Conservation (phyloP, 2,329 filamentous ascomycete genomes). For the Neofusicoccum laricinum region DNA sequence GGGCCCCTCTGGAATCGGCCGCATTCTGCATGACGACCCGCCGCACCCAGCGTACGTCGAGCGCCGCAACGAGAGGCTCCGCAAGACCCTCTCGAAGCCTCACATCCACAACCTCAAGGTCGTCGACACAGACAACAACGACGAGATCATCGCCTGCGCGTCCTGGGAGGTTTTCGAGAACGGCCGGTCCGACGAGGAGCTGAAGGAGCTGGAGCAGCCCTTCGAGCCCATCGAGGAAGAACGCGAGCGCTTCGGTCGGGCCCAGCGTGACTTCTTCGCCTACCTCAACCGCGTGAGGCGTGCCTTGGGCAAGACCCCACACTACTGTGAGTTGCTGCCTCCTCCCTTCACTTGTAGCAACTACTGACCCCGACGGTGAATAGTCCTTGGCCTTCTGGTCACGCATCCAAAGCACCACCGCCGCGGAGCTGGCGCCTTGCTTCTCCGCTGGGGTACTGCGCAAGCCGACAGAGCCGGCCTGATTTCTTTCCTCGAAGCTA, state of each 20-base stretch:
- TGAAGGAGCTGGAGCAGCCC: slow-evolving; percentile 12
- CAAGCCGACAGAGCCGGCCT: slow-evolving; percentile 34
- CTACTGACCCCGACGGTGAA: slow-evolving; percentile 27
- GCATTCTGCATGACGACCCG: slow-evolving; percentile 23
- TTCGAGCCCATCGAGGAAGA: slow-evolving; percentile 11
- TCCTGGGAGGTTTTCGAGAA: slow-evolving; percentile 8
- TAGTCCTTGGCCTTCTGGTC: slow-evolving; percentile 13
- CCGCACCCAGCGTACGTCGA: slow-evolving; percentile 21
- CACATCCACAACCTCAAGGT: slow-evolving; percentile 22
- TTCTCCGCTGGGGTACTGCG: slow-evolving; percentile 14
- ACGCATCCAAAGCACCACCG: slow-evolving; percentile 15
- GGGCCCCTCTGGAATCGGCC: slow-evolving; percentile 23
- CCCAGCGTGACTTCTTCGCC: not conserved
- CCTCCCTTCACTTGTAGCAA: not conserved
- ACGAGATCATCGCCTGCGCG: slow-evolving; percentile 19
- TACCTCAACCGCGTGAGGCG: not conserved
- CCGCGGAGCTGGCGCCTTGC: slow-evolving; percentile 9
- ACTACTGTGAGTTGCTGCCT: slow-evolving; percentile 9
- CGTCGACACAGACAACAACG: slow-evolving; percentile 16
- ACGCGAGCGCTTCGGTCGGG: not conserved
- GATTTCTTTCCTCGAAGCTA: slow-evolving; percentile 40
- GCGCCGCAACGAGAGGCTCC: slow-evolving; percentile 24
- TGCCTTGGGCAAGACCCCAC: slow-evolving; percentile 5
- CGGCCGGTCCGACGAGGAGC: slow-evolving; percentile 20
- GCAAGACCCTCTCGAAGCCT: slow-evolving; percentile 28